phyloP scores from a whole-genome alignment of 169 alveolate species.

The Cryptosporidium bovis region DNA sequence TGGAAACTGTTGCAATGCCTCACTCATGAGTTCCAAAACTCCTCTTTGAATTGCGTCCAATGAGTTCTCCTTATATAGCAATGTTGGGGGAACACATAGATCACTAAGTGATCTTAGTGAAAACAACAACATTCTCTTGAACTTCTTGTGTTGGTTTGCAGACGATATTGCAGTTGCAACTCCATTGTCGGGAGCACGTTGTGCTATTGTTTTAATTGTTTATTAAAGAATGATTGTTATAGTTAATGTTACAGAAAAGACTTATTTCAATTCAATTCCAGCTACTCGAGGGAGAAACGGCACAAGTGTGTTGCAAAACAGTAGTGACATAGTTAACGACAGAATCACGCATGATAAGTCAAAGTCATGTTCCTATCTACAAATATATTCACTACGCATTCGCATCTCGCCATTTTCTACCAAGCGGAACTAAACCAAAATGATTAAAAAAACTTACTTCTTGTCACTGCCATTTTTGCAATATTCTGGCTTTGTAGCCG shows the following conservation, averaged over 20 bases:
- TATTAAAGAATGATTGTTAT: background rate
- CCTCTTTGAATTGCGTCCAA: slow-evolving; percentile 89
- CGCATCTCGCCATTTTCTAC: no score
- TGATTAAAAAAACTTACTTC: slow-evolving; percentile 27
- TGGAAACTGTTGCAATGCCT: slow-evolving; percentile 88
- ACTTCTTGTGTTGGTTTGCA: slow-evolving; percentile 90
- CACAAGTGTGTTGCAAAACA: no score
- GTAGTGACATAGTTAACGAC: no score
- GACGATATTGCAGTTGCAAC: slow-evolving; percentile 92
- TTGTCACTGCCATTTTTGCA: slow-evolving; percentile 40
- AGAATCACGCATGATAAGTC: no score
- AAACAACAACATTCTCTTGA: slow-evolving; percentile 92
- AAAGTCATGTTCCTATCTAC: no score
- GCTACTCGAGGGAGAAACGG: no score
- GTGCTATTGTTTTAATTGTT: slow-evolving; percentile 6
- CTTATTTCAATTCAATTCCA: no score
- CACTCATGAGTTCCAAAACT: slow-evolving; percentile 85
- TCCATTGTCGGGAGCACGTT: slow-evolving; percentile 88
- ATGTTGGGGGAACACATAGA: slow-evolving; percentile 89
- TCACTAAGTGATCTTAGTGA: slow-evolving; percentile 91
- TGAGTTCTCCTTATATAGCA: slow-evolving; percentile 89
- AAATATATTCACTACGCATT: no score
- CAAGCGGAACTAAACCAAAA: background rate
- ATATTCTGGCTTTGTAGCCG: slow-evolving; percentile 9
- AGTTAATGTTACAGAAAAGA: no score